A percentile compares a stretch with the other conserved stretches of the same genome.
Conservation (phyloP, 2,329 filamentous ascomycete species). For the Acrocalymma vagum region DNA sequence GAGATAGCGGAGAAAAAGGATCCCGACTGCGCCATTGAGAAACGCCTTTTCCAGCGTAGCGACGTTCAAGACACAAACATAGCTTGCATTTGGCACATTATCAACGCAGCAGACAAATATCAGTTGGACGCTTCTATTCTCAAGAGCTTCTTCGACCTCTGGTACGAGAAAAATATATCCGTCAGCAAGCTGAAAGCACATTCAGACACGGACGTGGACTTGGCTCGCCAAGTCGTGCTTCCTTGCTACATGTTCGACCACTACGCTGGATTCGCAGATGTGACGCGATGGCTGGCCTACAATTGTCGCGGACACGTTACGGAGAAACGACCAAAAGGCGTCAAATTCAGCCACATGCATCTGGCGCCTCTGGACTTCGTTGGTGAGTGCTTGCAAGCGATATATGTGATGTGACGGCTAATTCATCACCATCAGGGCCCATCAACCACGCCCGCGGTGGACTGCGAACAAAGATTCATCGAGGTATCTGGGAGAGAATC, state of each 20-base stretch:
- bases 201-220: no score
- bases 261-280: conserved; percentile 29
- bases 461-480: conserved; percentile 21
- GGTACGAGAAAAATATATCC: conserved; percentile 15
- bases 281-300: conserved; percentile 44
- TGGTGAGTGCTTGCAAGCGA: conserved; percentile 16
- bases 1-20: no score
- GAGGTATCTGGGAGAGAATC: conserved; percentile 19
- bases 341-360: conserved; percentile 21
- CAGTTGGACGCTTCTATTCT: neutral
- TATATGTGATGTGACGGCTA: neutral
- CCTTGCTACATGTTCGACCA: conserved; percentile 40
- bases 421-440: conserved; percentile 17
- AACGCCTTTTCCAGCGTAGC: no score
- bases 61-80: no score
- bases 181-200: conserved; percentile 6
- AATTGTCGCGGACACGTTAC: conserved; percentile 31
- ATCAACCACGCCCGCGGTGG: conserved; percentile 27
- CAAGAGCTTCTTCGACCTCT: conserved; percentile 11
- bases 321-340: conserved; percentile 30
- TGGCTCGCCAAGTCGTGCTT: conserved; percentile 28
- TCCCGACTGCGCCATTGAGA: no score
- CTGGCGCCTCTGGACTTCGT: conserved; percentile 23
- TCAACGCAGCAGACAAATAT: neutral
- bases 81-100: conserved; percentile 1